These are phyloP conservation scores for Thraustochytrium striatum DNA, from an alignment of 352 stramenopile species.

Conservation along the genomic window DNA sequence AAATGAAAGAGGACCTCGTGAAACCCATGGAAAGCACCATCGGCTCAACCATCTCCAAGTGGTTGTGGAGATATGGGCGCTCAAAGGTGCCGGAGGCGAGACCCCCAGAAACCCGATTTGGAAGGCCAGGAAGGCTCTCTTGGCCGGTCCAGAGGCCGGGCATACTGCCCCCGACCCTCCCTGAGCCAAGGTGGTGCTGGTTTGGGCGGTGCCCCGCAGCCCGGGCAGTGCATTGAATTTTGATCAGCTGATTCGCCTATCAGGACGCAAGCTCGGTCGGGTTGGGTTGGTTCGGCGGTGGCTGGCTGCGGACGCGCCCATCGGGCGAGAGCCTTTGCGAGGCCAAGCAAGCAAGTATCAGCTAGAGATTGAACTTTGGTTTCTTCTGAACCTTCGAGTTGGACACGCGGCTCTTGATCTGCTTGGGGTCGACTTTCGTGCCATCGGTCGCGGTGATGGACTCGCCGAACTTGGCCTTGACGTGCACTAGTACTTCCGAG, in stretches of 20 bases:
- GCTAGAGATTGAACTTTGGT: no score
- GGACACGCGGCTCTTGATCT: not conserved
- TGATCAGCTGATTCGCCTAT: not conserved
- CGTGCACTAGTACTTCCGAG: not conserved
- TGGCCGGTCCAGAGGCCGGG: not conserved
- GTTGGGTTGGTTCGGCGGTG: not conserved
- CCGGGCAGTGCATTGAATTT: not conserved
- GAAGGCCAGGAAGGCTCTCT: no score
- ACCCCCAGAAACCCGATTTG: no score
- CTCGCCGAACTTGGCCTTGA: not conserved
- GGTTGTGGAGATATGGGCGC: not conserved
- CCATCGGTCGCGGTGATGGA: not conserved
- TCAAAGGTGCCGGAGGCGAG: no score
- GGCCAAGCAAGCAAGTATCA: no score
- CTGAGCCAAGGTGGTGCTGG: not conserved
- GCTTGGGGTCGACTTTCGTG: not conserved
- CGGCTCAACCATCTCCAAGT: no score
- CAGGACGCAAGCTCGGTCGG: not conserved
- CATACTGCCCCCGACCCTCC: not conserved
- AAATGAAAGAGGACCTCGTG: no score
- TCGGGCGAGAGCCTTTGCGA: no score
- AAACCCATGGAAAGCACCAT: no score
- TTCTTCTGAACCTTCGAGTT: not conserved
- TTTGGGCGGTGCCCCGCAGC: not conserved
- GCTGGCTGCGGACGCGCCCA: not conserved